Percentiles rank a stretch among this genome's conserved stretches.
Conservation (phyloP, 495 filamentous ascomycete genomes). For the Podospora appendiculata region DNA sequence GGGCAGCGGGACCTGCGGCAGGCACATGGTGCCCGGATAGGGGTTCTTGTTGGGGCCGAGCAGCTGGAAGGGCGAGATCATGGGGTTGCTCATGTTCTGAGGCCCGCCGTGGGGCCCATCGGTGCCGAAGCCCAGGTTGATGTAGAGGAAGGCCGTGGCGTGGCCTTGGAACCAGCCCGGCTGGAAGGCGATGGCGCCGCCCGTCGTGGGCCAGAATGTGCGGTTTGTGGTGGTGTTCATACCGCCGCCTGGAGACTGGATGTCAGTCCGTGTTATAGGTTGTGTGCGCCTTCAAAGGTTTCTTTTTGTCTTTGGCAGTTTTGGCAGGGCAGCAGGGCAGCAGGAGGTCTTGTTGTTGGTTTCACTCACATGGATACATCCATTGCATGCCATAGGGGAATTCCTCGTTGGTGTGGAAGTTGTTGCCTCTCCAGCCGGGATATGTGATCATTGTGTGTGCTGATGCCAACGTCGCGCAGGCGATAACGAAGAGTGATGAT, state of each 20-base stretch:
- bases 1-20: conserved; percentile 86
- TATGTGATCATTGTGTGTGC: conserved; percentile 90
- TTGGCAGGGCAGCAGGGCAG: background rate
- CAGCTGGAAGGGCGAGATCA: conserved; percentile 80
- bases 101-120: conserved; percentile 50
- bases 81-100: conserved; percentile 79
- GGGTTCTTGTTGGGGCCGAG: conserved; percentile 71
- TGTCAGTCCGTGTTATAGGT: conserved; percentile 6
- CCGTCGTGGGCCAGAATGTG: conserved; percentile 81
- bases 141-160: conserved; percentile 73
- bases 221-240: conserved; percentile 72
- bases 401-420: conserved; percentile 69
- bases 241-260: conserved; percentile 63
- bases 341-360: background rate
- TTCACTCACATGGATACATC: conserved; percentile 88
- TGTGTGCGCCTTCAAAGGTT: background rate
- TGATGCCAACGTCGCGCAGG: conserved; percentile 46
- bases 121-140: conserved; percentile 88
- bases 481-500: conserved; percentile 42
- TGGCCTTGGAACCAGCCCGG: conserved; percentile 96
- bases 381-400: conserved; percentile 96
- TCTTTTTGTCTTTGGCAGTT: too few relatives aligned
- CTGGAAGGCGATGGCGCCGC: conserved; percentile 81
- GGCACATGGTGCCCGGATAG: conserved; percentile 81
- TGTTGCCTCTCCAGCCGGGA: conserved; percentile 91